Conservation (phyloP, 768 basidiomycete species). For the Pisolithus sp. region DNA sequence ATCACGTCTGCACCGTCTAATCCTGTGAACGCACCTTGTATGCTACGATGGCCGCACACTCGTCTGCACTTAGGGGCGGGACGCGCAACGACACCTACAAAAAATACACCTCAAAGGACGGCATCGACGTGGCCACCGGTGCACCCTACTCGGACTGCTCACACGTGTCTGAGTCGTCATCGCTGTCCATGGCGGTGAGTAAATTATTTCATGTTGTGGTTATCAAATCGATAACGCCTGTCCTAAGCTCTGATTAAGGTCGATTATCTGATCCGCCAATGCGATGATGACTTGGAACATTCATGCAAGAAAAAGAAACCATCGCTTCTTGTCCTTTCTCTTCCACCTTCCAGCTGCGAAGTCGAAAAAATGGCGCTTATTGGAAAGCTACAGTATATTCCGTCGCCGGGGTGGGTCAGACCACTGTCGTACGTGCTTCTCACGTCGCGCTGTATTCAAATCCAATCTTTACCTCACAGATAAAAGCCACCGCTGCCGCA, state of each 20-base stretch:
- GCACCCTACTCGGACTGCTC: constrained; percentile 15
- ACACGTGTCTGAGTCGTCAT: constrained; percentile 25
- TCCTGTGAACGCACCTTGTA: constrained; percentile 14
- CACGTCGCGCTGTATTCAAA: constrained; percentile 2
- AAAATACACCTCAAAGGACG: constrained; percentile 87
- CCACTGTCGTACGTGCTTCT: constrained; percentile 38
- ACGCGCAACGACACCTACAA: constrained; percentile 55
- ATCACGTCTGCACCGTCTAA: constrained; percentile 10
- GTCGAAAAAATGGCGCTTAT: constrained; percentile 44
- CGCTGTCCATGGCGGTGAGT: constrained; percentile 9
- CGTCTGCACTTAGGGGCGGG: constrained; percentile 62
- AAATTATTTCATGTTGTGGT: constrained; percentile 5
- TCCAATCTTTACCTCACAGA: constrained; percentile 25
- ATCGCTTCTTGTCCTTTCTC: constrained; percentile 7
- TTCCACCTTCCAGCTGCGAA: constrained; percentile 17
- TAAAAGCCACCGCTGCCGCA: constrained; percentile 52
- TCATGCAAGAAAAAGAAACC: constrained; percentile 5
- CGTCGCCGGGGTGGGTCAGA: constrained; percentile 32
- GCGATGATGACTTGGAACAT: constrained; percentile 13
- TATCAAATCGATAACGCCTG: constrained; percentile 26
- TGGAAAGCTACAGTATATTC: constrained; percentile 68
- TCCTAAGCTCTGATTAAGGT: constrained; percentile 7
- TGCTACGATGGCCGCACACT: constrained; percentile 38
- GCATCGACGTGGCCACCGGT: constrained; percentile 23
- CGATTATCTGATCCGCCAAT: constrained; percentile 8